These are phyloP conservation scores for Lyophyllum atratum DNA, from an alignment of 768 basidiomycete species.

Conservation along the genomic window DNA sequence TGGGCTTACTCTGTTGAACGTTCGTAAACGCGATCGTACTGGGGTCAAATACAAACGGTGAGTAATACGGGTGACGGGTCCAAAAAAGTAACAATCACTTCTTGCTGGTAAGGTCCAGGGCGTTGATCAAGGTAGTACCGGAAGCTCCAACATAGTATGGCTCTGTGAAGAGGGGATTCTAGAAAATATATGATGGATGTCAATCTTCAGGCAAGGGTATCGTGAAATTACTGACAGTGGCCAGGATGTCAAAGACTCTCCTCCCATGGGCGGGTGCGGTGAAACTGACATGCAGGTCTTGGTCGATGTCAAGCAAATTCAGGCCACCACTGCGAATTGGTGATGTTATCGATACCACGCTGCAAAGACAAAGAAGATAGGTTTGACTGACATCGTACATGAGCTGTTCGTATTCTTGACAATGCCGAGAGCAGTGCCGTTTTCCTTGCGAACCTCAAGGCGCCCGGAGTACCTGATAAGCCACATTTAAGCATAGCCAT, in stretches of 20 bases:
- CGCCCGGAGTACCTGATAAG: slow-evolving; percentile 33
- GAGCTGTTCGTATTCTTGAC: slow-evolving; percentile 33
- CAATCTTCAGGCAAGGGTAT: neutral
- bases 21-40: slow-evolving; percentile 38
- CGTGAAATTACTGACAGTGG: slow-evolving; percentile 31
- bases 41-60: neutral
- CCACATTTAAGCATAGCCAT: slow-evolving; percentile 1
- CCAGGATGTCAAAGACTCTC: slow-evolving; percentile 33
- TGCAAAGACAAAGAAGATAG: neutral
- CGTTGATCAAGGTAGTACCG: slow-evolving; percentile 14
- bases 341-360: neutral
- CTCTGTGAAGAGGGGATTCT: slow-evolving; percentile 42
- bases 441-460: slow-evolving; percentile 34
- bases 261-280: slow-evolving; percentile 22
- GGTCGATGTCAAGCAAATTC: slow-evolving; percentile 28
- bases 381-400: slow-evolving; percentile 23
- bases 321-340: slow-evolving; percentile 33
- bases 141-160: slow-evolving; percentile 42
- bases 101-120: slow-evolving; percentile 15
- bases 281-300: slow-evolving; percentile 35
- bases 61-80: neutral
- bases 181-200: neutral
- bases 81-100: slow-evolving; percentile 17
- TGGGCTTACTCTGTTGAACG: slow-evolving; percentile 34
- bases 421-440: slow-evolving; percentile 32